Evolutionary conservation across 2,329 filamentous ascomycete species (phyloP).

Genomic region (Ramularia endophylla): DNA sequence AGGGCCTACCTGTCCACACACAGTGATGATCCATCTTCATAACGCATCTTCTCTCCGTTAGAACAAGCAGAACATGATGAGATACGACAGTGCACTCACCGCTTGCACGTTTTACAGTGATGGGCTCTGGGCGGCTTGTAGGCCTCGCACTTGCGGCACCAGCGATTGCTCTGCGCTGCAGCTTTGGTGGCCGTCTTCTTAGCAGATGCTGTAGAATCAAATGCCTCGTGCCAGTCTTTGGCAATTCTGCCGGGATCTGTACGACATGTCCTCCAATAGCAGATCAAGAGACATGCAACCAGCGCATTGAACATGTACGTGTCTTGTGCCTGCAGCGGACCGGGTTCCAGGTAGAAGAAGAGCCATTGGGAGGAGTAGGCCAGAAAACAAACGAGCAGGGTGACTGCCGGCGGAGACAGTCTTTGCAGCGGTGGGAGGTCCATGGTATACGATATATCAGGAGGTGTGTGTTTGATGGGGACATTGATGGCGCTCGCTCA

Average conservation of each 20-base stretch:
- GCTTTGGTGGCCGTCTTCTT: slow-evolving; percentile 17
- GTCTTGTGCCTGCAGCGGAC: slow-evolving; percentile 54
- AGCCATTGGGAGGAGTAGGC: slow-evolving; percentile 67
- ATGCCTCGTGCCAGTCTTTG: slow-evolving; percentile 33
- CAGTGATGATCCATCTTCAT: slow-evolving; percentile 53
- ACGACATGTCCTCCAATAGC: slow-evolving; percentile 60
- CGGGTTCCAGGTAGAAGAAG: slow-evolving; percentile 54
- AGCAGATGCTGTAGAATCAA: slow-evolving; percentile 12
- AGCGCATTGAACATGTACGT: slow-evolving; percentile 60
- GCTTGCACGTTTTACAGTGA: slow-evolving; percentile 71
- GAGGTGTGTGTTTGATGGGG: not conserved
- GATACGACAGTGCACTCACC: slow-evolving; percentile 36
- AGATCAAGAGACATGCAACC: slow-evolving; percentile 59
- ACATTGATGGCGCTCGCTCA: not conserved
- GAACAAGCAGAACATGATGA: not conserved
- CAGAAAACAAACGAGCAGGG: slow-evolving; percentile 61
- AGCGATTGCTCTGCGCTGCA: slow-evolving; percentile 39
- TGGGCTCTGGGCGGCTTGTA: slow-evolving; percentile 73
- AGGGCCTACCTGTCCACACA: slow-evolving; percentile 61
- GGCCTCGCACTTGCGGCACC: slow-evolving; percentile 71
- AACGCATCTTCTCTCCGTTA: slow-evolving; percentile 20
- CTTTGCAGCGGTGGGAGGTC: slow-evolving; percentile 21
- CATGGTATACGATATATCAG: slow-evolving; percentile 5
- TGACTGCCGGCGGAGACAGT: slow-evolving; percentile 64
- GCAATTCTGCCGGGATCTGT: slow-evolving; percentile 54